Evolutionary conservation across 1,284 basidiomycete species (phyloP).

Genomic region (Sanghuangporus baumii): DNA sequence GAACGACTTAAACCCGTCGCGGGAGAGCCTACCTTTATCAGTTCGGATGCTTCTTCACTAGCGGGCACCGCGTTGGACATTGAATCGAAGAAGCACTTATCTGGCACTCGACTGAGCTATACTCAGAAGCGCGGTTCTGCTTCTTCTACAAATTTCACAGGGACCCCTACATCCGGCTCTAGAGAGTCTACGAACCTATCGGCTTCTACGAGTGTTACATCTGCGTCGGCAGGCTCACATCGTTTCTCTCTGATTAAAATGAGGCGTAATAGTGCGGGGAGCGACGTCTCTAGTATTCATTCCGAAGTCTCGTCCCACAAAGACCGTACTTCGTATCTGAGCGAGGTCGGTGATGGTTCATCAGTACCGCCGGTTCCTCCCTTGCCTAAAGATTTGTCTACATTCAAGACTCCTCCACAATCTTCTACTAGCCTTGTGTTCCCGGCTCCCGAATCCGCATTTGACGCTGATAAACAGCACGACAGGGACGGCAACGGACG

Average conservation of each 20-base stretch:
- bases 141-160: conserved; percentile 80
- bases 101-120: conserved; percentile 61
- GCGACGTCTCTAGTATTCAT: conserved; percentile 74
- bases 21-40: neutral
- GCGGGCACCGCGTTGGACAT: neutral
- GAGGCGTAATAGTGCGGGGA: conserved; percentile 78
- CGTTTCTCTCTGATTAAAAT: conserved; percentile 54
- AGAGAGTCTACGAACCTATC: conserved; percentile 80
- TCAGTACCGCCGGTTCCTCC: conserved; percentile 86
- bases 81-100: conserved; percentile 46
- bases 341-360: conserved; percentile 54
- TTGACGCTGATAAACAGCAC: conserved; percentile 32
- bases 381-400: conserved; percentile 85
- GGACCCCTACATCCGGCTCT: conserved; percentile 69
- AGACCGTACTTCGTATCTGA: conserved; percentile 59
- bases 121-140: conserved; percentile 82
- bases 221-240: conserved; percentile 60
- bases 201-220: conserved; percentile 68
- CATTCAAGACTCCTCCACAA: conserved; percentile 63
- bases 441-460: conserved; percentile 36
- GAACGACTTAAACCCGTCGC: neutral
- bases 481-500: conserved; percentile 38
- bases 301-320: conserved; percentile 60
- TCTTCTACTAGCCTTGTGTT: conserved; percentile 48
- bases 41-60: neutral